A percentile compares a stretch with the other conserved stretches of the same genome.
These are phyloP conservation scores for Diversispora epigaea DNA, from an alignment of 192 early-diverging fungal species.

Conservation along the genomic window DNA sequence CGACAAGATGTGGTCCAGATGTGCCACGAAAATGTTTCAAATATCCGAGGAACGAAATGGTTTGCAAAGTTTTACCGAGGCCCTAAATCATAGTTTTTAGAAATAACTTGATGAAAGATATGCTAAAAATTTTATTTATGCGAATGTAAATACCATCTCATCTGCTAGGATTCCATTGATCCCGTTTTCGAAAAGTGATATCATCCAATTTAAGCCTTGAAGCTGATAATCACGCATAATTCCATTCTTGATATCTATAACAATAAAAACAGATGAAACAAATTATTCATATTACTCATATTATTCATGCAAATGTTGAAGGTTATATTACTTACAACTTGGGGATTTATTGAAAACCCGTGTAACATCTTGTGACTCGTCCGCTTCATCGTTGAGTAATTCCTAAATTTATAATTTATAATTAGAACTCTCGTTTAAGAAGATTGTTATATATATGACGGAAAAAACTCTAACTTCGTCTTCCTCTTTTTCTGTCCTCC, in stretches of 20 bases:
- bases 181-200: constrained; percentile 93
- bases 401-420: constrained; percentile 53
- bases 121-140: constrained; percentile 4
- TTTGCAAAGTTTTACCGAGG: constrained; percentile 94
- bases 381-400: constrained; percentile 79
- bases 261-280: background rate
- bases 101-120: background rate
- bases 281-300: background rate
- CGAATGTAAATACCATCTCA: constrained; percentile 74
- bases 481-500: constrained; percentile 98
- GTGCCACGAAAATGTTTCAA: constrained; percentile 79
- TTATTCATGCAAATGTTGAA: background rate
- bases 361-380: constrained; percentile 49
- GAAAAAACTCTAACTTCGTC: constrained; percentile 46
- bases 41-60: constrained; percentile 95
- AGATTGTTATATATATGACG: background rate
- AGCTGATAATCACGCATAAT: constrained; percentile 94
- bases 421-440: background rate
- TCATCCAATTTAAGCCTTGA: constrained; percentile 97
- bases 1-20: constrained; percentile 87
- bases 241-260: constrained; percentile 82
- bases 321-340: constrained; percentile 52
- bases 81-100: constrained; percentile 50
- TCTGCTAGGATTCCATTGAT: constrained; percentile 99
- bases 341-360: constrained; percentile 90